Evolutionary conservation across 306 rosid species (phyloP), one percentile per base, ranked within the genome.

Genomic region (Dryas drummondii): DNA sequence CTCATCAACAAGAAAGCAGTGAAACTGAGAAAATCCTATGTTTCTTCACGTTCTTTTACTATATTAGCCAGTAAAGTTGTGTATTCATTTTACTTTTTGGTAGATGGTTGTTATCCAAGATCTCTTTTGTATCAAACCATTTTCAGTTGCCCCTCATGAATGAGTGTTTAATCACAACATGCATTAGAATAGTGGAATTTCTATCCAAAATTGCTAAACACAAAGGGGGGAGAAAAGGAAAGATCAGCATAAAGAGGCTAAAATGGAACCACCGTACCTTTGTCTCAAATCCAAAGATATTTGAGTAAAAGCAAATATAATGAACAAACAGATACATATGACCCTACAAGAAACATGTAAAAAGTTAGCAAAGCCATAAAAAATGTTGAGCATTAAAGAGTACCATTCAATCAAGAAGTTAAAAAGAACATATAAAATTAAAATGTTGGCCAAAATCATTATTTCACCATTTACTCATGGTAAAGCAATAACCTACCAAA

Each of bases 261-360:
- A 51, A 69, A 27, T 47, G 9, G 5, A 37, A 19, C 60, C 46
- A 73, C 16, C 80, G 32, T 82, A 94, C 96, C 98, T 94, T 91
- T 41, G 98, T 94, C 87, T 94, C 98, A 78, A 80, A 94, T 64
- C 98, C 98, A 58, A 94, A 94, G 71, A 94, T 91, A 85, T 94
- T 94, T 0, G 98, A 91, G 85, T 94, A 94, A 85, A 94, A 91
- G 91, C 98, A 94, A 61, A 94, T 85, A 68, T 80, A 76, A 77
- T 82, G 88, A 50, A 84, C 79, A 80, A 94, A 94, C 79, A 91
- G 91, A 84, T 91, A 94, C 98, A 94, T 90, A 82, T 94, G 97
- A 76, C 98, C 98, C 98, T 91, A 73, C 84, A 90, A 82, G 22
- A 75, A 14, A 76, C 71, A 69, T 11, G 71, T 51, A 64, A 73